A percentile compares a stretch with the other conserved stretches of the same genome.
Conservation (phyloP, 1,139 yeast species). For the Geotrichum carabidarum region DNA sequence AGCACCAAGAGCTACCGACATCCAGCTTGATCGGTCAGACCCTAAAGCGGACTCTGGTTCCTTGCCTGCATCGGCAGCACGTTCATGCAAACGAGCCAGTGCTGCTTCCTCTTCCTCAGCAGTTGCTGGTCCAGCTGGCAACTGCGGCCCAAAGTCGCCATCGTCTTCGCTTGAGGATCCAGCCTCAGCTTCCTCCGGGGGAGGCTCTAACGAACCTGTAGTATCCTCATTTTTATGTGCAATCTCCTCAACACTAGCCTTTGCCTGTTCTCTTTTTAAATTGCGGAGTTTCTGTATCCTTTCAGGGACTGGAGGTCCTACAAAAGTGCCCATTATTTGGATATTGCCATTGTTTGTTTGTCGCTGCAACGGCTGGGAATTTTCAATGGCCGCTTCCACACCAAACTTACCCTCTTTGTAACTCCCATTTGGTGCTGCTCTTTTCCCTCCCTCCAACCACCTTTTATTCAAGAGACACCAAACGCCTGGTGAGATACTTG, state of each 20-base stretch:
- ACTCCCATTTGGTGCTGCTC: neutral
- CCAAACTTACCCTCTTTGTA: neutral
- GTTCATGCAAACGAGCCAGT: conserved; percentile 12
- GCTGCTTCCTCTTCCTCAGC: conserved; percentile 13
- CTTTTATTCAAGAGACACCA: neutral
- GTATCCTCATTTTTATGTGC: neutral
- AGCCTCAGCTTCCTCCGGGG: neutral
- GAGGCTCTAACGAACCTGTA: neutral
- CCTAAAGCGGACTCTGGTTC: conserved; percentile 4
- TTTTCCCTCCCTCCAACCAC: conserved; percentile 2
- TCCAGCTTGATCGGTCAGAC: conserved; percentile 19
- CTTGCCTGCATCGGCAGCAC: neutral
- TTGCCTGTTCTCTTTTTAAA: conserved; percentile 1
- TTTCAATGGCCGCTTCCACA: too few species aligned
- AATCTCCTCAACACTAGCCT: neutral
- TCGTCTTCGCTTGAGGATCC: conserved; percentile 11
- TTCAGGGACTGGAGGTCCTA: conserved; percentile 18
- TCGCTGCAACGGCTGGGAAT: too few species aligned
- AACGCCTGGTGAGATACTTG: conserved; percentile 9
- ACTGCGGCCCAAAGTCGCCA: conserved; percentile 18
- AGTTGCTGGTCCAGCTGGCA: conserved; percentile 4
- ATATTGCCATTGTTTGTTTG: too few species aligned
- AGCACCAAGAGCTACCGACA: conserved; percentile 18
- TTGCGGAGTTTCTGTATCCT: conserved; percentile 11
- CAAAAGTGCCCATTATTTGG: neutral